Base-by-base conservation (phyloP, 192 early-diverging fungal species). In the Diversispora epigaea region DNA sequence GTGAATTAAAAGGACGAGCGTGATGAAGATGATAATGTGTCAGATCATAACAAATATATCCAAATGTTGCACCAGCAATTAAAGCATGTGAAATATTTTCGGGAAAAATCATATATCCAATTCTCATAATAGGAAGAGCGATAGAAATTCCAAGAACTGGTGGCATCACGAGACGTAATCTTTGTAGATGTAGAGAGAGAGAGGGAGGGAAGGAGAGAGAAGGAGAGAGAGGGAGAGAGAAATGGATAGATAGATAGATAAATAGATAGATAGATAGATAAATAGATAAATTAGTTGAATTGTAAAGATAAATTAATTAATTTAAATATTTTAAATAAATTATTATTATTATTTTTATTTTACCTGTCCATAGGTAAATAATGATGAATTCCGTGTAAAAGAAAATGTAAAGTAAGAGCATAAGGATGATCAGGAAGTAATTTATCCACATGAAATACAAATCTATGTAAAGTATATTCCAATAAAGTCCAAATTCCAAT, bases 11-110 rank as follows among this genome's bases (percentile, higher is more conserved):
- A 8, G 93, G 91, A 40, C 87, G 85, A 52, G 92, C 93, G 80
- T 98, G 96, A 81, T 98, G 96, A 40, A 96, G 87, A 85, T 95
- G 95, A 80, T 96, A 98, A 78, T 98, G 96, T 11, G 89, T 93
- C 76, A 92, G 82, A 77, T 98, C 96, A 83, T 98, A 98, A n/a
- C 90, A 77, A 45, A 98, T 83, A 77, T 95, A 98, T 44, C 95
- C 96, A 45, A 86, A 77, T 41, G 91, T 78, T 22, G 91, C 84
- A 3, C 96, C 96, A 7, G 90, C 84, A 71, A 89, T 83, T 9
- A 95, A 82, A 2, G 86, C 93, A 64, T 92, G 88, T 0, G 88
- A 85, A 78, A 88, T 85, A 25, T 82, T 81, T 1, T 77, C 77
- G n/a, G 92, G 86, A 68, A 95, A 89, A 54, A 94, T 75, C 71